Percentiles rank a stretch among this genome's conserved stretches.
These are phyloP conservation scores for Phytophthora melonis DNA, from an alignment of 352 stramenopile genomes.

Conservation along the genomic window DNA sequence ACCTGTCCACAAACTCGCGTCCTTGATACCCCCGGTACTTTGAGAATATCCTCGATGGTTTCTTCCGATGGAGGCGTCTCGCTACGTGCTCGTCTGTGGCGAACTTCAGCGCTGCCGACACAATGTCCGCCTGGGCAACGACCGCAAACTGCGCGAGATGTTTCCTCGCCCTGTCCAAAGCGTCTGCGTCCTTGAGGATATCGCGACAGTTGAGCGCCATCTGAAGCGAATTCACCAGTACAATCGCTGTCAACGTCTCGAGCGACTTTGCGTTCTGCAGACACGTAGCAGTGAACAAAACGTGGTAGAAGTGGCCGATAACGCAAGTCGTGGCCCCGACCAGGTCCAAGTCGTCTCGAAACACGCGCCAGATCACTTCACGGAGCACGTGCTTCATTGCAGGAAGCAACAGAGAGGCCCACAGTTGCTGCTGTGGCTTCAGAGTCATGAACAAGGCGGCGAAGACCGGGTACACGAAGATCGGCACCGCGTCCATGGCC, in stretches of 20 bases:
- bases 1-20: constrained; percentile 3
- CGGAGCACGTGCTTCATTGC: constrained; percentile 37
- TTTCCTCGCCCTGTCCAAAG: not conserved
- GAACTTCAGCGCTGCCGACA: constrained; percentile 1
- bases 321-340: constrained; percentile 19
- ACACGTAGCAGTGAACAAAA: constrained; percentile 47
- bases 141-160: not conserved
- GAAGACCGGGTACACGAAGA: constrained; percentile 46
- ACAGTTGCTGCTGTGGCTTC: constrained; percentile 23
- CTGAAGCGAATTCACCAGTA: constrained; percentile 29
- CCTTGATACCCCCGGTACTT: constrained; percentile 31
- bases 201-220: constrained; percentile 24
- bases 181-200: constrained; percentile 18
- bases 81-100: constrained; percentile 9
- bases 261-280: constrained; percentile 50
- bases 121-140: not conserved
- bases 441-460: constrained; percentile 41
- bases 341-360: constrained; percentile 38
- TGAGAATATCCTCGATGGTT: constrained; percentile 25
- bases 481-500: constrained; percentile 21
- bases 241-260: constrained; percentile 33
- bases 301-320: constrained; percentile 44
- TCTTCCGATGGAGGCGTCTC: constrained; percentile 14
- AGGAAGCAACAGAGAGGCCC: constrained; percentile 42
- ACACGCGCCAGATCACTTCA: constrained; percentile 28